Conservation (phyloP, 73 alveolate genomes). For the Paraurostyla sp. region DNA sequence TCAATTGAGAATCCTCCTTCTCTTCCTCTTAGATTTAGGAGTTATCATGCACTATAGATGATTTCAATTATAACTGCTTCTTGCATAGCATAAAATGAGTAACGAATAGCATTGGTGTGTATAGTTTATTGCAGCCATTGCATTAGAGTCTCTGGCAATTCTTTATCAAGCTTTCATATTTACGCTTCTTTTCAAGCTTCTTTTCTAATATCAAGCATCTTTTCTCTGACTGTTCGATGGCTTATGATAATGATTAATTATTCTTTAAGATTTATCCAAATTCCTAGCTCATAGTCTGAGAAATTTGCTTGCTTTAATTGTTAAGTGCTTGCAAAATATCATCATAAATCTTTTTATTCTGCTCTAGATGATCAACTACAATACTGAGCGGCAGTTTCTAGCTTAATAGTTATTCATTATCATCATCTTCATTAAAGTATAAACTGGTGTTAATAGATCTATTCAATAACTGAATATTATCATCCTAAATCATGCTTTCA, state of each 20-base stretch:
- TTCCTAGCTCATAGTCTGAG: background rate
- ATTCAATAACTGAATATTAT: too few relatives aligned
- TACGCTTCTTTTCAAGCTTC: slow-evolving; percentile 24
- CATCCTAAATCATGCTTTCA: too few relatives aligned
- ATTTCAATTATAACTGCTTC: background rate
- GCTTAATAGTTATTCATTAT: too few relatives aligned
- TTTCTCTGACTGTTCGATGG: slow-evolving; percentile 43
- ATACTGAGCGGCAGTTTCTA: too few relatives aligned
- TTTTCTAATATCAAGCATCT: slow-evolving; percentile 22
- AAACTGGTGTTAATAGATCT: background rate
- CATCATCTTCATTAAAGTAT: too few relatives aligned
- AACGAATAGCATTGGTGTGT: slow-evolving; percentile 41
- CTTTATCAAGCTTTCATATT: slow-evolving; percentile 30
- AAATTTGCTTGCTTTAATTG: slow-evolving; percentile 7
- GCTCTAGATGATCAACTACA: background rate
- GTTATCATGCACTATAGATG: background rate
- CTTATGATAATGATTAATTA: slow-evolving; percentile 7
- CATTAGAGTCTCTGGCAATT: slow-evolving; percentile 34
- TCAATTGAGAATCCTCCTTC: slow-evolving; percentile 4
- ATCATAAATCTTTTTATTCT: background rate
- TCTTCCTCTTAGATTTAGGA: background rate
- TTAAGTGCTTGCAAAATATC: slow-evolving; percentile 24
- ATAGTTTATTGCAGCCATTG: slow-evolving; percentile 40
- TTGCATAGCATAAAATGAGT: slow-evolving; percentile 22
- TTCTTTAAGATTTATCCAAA: slow-evolving; percentile 12